These are phyloP conservation scores for Fraxinus quadrangulata DNA, from an alignment of 257 asterid genomes.

Conservation along the genomic window DNA sequence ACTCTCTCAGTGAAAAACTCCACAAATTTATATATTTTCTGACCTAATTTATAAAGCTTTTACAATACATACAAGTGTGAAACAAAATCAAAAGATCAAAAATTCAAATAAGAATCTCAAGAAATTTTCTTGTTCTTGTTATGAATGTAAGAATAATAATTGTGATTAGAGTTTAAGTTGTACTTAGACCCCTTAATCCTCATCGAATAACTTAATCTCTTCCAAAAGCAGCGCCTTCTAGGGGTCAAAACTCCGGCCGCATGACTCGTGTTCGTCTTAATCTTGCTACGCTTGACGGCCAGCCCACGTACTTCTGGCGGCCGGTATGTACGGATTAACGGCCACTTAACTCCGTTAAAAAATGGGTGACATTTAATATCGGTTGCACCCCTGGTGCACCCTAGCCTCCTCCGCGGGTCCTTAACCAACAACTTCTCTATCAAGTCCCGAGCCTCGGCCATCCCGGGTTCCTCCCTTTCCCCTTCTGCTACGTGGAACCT, in stretches of 20 bases:
- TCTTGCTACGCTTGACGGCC: conserved; percentile 57
- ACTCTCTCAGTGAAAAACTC: conserved; percentile 8
- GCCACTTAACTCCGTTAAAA: conserved; percentile 86
- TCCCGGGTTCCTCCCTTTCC: conserved; percentile 39
- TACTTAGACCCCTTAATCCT: conserved; percentile 56
- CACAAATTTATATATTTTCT: conserved; percentile 32
- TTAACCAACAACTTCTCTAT: conserved; percentile 72
- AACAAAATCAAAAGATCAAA: conserved; percentile 1
- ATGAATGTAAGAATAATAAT: conserved; percentile 54
- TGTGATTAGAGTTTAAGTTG: conserved; percentile 58
- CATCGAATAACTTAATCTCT: conserved; percentile 53
- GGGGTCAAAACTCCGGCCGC: conserved; percentile 48
- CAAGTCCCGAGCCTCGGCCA: conserved; percentile 62
- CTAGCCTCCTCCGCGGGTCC: conserved; percentile 77
- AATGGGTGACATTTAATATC: conserved; percentile 93
- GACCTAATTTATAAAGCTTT: conserved; percentile 25
- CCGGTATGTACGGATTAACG: conserved; percentile 72
- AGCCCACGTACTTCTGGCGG: conserved; percentile 87
- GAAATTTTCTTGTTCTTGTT: conserved; percentile 39
- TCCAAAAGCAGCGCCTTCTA: conserved; percentile 71
- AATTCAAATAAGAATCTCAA: conserved; percentile 20
- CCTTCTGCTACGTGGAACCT: conserved; percentile 41
- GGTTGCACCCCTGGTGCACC: conserved; percentile 84
- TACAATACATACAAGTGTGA: conserved; percentile 20
- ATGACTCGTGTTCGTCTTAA: conserved; percentile 47